phyloP scores from a whole-genome alignment of 805 yeast genomes.

The Saccharomycopsis selenospora region DNA sequence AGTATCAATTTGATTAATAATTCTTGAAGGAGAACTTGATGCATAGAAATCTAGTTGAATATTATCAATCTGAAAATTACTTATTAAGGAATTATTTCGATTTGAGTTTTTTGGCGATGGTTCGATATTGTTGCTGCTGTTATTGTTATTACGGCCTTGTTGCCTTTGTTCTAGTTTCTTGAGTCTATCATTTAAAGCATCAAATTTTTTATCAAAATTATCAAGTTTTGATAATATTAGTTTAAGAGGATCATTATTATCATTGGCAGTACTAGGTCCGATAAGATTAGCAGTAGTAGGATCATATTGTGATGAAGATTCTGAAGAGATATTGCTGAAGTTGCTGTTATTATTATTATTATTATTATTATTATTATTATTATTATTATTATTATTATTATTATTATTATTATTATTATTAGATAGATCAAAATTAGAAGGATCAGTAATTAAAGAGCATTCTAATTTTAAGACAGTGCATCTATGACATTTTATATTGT shows the following conservation, averaged over 20 bases:
- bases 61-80: constrained; percentile 12
- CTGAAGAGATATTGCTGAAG: background rate
- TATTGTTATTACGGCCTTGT: background rate
- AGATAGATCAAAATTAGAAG: no score
- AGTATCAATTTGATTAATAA: constrained; percentile 33
- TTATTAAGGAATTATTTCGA: constrained; percentile 6
- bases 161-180: background rate
- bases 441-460: no score
- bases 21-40: constrained; percentile 29
- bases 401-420: no score
- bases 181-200: background rate
- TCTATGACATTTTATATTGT: constrained; percentile 39
- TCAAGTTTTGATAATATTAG: constrained; percentile 6
- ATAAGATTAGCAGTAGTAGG: no score
- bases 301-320: background rate
- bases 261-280: no score
- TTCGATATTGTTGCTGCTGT: background rate
- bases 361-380: background rate
- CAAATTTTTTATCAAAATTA: constrained; percentile 7
- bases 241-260: no score
- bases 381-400: background rate
- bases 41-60: constrained; percentile 18
- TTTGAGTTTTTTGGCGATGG: background rate
- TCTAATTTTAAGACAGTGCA: constrained; percentile 41
- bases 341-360: no score